These are phyloP conservation scores for Gracilaria gracilis DNA, from an alignment of 23 red algal species.

Conservation along the genomic window DNA sequence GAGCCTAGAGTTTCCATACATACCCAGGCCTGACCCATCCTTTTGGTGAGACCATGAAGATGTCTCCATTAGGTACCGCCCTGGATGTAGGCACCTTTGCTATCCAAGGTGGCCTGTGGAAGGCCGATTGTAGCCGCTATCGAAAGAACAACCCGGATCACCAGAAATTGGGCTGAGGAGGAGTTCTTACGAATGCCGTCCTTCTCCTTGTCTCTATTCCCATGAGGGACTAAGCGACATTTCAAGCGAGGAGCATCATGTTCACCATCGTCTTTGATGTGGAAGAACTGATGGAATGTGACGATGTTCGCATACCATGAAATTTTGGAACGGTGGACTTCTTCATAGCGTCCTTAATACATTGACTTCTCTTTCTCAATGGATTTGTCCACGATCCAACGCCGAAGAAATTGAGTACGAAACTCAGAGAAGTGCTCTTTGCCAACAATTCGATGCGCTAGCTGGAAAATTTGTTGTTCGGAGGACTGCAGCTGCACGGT, in stretches of 20 bases:
- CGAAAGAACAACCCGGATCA: constrained; percentile 36
- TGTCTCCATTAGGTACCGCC: neutral
- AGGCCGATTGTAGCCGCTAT: neutral
- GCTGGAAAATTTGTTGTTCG: constrained; percentile 24
- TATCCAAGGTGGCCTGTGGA: neutral
- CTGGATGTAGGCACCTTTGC: constrained; percentile 26
- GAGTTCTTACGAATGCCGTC: constrained; percentile 38
- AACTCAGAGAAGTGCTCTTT: constrained; percentile 6
- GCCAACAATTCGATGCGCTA: neutral
- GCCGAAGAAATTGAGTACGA: constrained; percentile 15
- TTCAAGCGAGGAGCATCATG: constrained; percentile 16
- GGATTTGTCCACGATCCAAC: constrained; percentile 15
- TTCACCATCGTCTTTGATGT: constrained; percentile 41
- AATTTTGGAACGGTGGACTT: neutral
- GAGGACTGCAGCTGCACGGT: neutral
- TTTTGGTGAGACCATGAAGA: constrained; percentile 16
- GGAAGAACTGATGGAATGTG: constrained; percentile 56
- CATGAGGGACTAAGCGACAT: constrained; percentile 48
- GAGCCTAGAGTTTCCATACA: constrained; percentile 16
- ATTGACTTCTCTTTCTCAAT: constrained; percentile 29
- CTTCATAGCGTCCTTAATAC: constrained; percentile 6
- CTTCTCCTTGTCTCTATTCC: constrained; percentile 18
- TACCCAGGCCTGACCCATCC: neutral
- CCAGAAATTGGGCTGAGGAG: constrained; percentile 33
- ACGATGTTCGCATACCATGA: constrained; percentile 33